Conservation (phyloP, 2,329 filamentous ascomycete genomes). For the Ophidiomyces ophidiicola region DNA sequence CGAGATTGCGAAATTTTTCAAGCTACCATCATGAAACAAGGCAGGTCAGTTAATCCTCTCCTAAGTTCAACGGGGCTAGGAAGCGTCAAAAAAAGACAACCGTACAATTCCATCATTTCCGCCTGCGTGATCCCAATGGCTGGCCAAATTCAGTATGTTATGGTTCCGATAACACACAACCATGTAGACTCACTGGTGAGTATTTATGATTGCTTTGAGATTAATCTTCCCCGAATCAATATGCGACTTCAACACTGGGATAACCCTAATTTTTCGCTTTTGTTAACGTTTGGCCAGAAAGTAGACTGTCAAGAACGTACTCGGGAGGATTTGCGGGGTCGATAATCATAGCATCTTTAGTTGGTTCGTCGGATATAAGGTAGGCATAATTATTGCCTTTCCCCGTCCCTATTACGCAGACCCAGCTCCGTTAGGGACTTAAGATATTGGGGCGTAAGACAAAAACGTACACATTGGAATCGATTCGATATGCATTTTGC, state of each 20-base stretch:
- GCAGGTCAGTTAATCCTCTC: background rate
- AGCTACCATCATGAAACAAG: conserved; percentile 31
- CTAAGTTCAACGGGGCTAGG: background rate
- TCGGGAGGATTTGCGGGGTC: conserved; percentile 41
- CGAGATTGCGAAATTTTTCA: conserved; percentile 42
- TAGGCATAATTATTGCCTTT: conserved; percentile 42
- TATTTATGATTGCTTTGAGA: conserved; percentile 83
- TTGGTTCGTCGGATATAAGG: conserved; percentile 38
- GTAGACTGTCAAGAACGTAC: conserved; percentile 25
- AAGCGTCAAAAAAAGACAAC: conserved; percentile 4
- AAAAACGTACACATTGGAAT: conserved; percentile 42
- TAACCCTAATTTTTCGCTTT: conserved; percentile 37
- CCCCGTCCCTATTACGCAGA: conserved; percentile 14
- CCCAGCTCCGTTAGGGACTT: background rate
- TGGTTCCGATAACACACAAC: background rate
- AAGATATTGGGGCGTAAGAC: background rate
- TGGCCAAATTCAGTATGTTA: conserved; percentile 27
- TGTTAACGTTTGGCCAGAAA: background rate
- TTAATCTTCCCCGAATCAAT: conserved; percentile 62
- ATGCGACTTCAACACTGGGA: conserved; percentile 58
- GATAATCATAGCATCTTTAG: conserved; percentile 40
- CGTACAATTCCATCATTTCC: conserved; percentile 72
- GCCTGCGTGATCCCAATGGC: conserved; percentile 88
- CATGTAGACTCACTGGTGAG: conserved; percentile 63
- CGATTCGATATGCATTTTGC: conserved; percentile 40